These are phyloP conservation scores for Nicotiana benthamiana DNA, from an alignment of 257 asterid species.

Conservation along the genomic window DNA sequence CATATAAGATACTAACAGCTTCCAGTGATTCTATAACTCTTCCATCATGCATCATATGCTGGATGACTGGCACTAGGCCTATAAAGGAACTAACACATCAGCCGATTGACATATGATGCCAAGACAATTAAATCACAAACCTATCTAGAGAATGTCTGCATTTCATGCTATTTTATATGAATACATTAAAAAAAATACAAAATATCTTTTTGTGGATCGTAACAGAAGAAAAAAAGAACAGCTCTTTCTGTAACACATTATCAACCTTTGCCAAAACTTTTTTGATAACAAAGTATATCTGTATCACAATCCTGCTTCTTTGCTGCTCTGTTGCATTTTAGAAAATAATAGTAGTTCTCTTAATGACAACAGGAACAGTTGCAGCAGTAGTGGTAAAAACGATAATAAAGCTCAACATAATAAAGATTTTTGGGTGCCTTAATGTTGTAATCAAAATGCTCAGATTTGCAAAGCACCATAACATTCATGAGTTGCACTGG, in stretches of 20 bases:
- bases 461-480: not conserved
- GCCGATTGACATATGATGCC: not conserved
- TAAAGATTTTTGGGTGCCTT: not conserved
- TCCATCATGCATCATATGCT: constrained; percentile 52
- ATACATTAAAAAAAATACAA: not conserved
- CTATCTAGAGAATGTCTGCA: not conserved
- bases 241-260: not conserved
- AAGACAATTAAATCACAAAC: not conserved
- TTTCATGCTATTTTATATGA: not conserved
- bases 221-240: no score
- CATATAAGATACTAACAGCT: constrained; percentile 34
- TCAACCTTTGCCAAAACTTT: not conserved
- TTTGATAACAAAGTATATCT: not conserved
- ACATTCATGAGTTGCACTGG: not conserved
- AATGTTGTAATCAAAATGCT: not conserved
- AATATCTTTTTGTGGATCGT: no score
- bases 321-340: not conserved
- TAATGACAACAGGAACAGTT: not conserved
- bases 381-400: not conserved
- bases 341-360: not conserved
- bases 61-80: constrained; percentile 87
- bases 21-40: constrained; percentile 48
- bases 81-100: constrained; percentile 15
- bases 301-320: not conserved
- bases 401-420: not conserved